Base-by-base conservation (phyloP, 371 early-diverging fungal species). In the Mortierella sp. region DNA sequence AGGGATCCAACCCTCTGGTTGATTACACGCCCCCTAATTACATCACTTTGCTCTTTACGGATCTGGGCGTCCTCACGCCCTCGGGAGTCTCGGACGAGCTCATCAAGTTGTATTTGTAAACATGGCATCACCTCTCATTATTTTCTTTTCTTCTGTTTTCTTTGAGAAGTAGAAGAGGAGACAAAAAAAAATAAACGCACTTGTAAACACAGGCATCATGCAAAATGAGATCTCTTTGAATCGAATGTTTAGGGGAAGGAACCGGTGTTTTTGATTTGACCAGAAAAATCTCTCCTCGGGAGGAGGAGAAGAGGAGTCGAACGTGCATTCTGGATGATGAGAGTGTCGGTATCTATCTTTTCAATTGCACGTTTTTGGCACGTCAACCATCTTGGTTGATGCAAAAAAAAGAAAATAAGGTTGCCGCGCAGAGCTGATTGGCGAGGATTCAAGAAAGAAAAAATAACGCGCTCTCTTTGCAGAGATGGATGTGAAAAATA, bases 21-120 rank as follows among this genome's bases (percentile, higher is more conserved):
- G 99, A 99, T 86, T 98, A 98, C 86, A 98, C 99, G 19, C 98
- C 98, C 39, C 98, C 99, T 22, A 91, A 93, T 73, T 95, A 94
- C 84, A 94, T 99, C 64, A 95, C 96, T 6, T 85, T 97, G 22
- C 88, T 97, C 70, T 93, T 97, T 67, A 98, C 98, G 5, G 96
- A 99, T 85, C 84, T 96, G 48, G 98, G 99, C 44, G 97, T 98
- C 5, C 88, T 98, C 72, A 97, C 98, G 19, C 98, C 98, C 9
- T 93, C 95, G 40, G 97, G 96, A 41, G 98, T 98, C 4, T 92
- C 93, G 71, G 97, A 96, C 80, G 97, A 96, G 87, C 87, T 96
- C 64, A 96, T 96, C 86, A 96, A 96, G 85, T 87, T 94, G 81
- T 95, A 94, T 79, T 88, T 94, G 71, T 93, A 91, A 85, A 52